phyloP scores from a whole-genome alignment of 2,329 filamentous ascomycete genomes.

The Achaetomium macrosporum region DNA sequence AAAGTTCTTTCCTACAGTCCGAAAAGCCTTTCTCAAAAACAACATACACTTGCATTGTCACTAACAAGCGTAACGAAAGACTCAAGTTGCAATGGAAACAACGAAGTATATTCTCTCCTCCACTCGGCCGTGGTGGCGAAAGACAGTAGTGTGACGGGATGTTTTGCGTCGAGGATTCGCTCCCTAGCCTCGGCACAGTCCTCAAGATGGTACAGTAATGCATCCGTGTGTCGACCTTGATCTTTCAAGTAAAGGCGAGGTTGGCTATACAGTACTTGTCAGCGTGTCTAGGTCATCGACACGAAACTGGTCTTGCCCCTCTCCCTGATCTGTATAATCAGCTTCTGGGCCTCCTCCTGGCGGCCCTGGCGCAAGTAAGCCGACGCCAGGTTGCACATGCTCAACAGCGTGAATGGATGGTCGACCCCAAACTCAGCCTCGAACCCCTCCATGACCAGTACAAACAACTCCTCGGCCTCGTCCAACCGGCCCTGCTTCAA shows the following conservation, averaged over 20 bases:
- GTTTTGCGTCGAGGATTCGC: slow-evolving; percentile 14
- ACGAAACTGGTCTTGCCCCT: neutral
- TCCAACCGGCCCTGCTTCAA: neutral
- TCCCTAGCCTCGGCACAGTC: slow-evolving; percentile 14
- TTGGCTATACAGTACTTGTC: neutral
- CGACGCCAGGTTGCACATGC: too few species aligned
- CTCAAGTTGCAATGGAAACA: neutral
- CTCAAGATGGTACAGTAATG: slow-evolving; percentile 10
- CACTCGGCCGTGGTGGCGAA: slow-evolving; percentile 4
- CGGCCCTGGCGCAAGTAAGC: neutral
- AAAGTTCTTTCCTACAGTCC: too few species aligned
- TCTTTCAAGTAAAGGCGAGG: slow-evolving; percentile 14
- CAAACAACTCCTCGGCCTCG: slow-evolving; percentile 1
- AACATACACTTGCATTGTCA: too few species aligned
- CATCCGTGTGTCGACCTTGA: slow-evolving; percentile 13
- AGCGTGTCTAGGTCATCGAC: neutral
- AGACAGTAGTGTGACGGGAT: slow-evolving; percentile 13
- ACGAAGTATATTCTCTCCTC: neutral
- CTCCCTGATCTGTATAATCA: neutral
- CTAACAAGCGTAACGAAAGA: too few species aligned
- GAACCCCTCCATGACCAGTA: neutral
- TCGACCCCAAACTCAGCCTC: neutral
- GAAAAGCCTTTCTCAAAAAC: too few species aligned
- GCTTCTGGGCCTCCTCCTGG: neutral
- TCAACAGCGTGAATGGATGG: too few species aligned